Evolutionary conservation across 116 monocot genomes (phyloP).

Genomic region (Iris pallida): DNA sequence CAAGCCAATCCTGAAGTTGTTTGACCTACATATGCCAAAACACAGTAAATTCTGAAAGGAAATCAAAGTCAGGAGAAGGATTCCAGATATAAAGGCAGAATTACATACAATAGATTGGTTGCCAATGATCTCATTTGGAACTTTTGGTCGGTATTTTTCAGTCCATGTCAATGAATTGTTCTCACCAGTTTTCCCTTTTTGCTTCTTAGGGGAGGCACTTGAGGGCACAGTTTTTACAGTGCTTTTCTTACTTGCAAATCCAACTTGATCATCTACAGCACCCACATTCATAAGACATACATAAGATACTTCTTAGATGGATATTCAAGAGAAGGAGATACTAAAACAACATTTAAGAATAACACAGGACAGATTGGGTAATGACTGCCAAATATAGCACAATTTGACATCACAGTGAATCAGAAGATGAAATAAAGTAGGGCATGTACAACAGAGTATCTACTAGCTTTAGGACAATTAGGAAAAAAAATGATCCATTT

Average conservation of each 20-base stretch:
- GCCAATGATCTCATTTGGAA: constrained; percentile 78
- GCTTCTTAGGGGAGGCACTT: constrained; percentile 33
- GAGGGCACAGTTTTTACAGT: constrained; percentile 26
- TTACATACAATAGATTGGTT: constrained; percentile 77
- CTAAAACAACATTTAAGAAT: no score
- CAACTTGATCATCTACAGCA: constrained; percentile 30
- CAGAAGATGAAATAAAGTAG: no score
- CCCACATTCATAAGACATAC: neutral
- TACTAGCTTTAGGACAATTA: no score
- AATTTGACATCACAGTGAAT: no score
- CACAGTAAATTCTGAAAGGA: neutral
- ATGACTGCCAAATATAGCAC: no score
- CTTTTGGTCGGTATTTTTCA: constrained; percentile 74
- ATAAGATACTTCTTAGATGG: neutral
- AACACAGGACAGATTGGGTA: no score
- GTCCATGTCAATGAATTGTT: constrained; percentile 63
- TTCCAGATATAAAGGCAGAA: neutral
- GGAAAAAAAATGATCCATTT: no score
- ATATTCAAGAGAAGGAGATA: neutral
- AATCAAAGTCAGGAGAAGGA: neutral
- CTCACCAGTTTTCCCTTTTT: constrained; percentile 26
- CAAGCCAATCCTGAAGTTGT: constrained; percentile 86
- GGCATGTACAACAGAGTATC: no score
- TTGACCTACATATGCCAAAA: constrained; percentile 42
- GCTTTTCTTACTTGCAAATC: constrained; percentile 23